Evolutionary conservation across 148 eudicot species (phyloP).

Genomic region (Fagopyrum homotropicum): DNA sequence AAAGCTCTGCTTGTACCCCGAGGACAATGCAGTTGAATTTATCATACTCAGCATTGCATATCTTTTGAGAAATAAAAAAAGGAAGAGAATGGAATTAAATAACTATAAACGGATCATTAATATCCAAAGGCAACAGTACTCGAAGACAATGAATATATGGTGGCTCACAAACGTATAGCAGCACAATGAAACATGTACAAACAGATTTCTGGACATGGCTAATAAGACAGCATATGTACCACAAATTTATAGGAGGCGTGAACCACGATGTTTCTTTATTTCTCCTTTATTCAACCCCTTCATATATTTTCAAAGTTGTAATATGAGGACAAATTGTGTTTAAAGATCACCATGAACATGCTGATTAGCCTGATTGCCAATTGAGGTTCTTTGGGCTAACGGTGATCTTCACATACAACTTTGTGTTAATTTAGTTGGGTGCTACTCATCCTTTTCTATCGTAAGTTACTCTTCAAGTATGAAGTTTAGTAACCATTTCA

Average conservation of each 20-base stretch:
- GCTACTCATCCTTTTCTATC: background rate
- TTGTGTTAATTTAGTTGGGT: background rate
- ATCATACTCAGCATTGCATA: conserved; percentile 74
- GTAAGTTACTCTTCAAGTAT: background rate
- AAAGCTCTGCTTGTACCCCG: conserved; percentile 73
- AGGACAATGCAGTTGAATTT: conserved; percentile 54
- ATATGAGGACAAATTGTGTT: background rate
- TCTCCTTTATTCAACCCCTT: background rate
- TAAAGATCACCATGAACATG: background rate
- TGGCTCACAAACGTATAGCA: background rate
- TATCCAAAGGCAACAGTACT: background rate
- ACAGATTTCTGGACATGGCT: background rate
- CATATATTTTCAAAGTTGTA: background rate
- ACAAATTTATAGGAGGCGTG: background rate
- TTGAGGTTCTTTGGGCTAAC: background rate
- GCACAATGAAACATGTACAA: background rate
- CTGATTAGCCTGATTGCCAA: background rate
- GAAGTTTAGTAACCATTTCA: background rate
- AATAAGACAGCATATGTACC: background rate
- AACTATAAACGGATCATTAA: background rate
- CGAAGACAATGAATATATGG: background rate
- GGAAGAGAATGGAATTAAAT: background rate
- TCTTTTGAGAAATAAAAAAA: conserved; percentile 33
- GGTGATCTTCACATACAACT: background rate
- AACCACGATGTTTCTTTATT: background rate